These are phyloP conservation scores for Sugiyamaella lignohabitans DNA, from an alignment of 805 yeast species.

Conservation along the genomic window DNA sequence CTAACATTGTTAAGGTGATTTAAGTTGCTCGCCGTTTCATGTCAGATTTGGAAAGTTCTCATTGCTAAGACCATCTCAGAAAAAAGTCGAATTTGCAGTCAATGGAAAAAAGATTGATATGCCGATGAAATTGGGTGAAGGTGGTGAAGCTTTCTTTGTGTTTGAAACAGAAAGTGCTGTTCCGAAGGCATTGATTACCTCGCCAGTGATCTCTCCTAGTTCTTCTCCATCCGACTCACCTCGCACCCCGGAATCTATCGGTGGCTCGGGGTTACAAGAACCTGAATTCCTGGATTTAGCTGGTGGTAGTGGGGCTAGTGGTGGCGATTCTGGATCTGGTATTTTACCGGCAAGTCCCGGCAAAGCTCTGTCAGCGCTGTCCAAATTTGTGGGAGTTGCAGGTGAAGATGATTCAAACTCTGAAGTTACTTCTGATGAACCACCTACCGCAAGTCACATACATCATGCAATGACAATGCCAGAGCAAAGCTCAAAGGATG, in stretches of 20 bases:
- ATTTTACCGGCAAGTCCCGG: background rate
- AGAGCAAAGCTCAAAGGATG: background rate
- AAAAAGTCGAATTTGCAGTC: conserved; percentile 82
- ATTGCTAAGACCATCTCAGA: conserved; percentile 86
- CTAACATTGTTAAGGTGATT: too few species aligned
- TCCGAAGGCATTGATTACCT: conserved; percentile 73
- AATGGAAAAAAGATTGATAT: conserved; percentile 75
- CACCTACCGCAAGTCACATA: too few species aligned
- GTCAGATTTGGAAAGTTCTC: conserved; percentile 94
- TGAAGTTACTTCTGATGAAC: background rate
- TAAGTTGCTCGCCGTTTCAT: conserved; percentile 93
- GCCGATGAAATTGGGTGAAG: conserved; percentile 96
- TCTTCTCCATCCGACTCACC: conserved; percentile 33
- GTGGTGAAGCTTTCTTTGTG: conserved; percentile 96
- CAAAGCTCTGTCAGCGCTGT: background rate
- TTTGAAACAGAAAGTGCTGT: conserved; percentile 73
- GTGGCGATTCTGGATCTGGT: background rate
- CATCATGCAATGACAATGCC: background rate
- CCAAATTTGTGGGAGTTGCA: background rate
- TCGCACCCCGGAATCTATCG: conserved; percentile 15
- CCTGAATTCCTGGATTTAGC: conserved; percentile 46
- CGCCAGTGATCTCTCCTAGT: conserved; percentile 77
- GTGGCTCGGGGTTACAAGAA: conserved; percentile 31
- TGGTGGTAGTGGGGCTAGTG: background rate
- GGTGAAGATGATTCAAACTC: background rate